phyloP scores from a whole-genome alignment of 179 eudicot species.

The Sideroxylon spinosum region DNA sequence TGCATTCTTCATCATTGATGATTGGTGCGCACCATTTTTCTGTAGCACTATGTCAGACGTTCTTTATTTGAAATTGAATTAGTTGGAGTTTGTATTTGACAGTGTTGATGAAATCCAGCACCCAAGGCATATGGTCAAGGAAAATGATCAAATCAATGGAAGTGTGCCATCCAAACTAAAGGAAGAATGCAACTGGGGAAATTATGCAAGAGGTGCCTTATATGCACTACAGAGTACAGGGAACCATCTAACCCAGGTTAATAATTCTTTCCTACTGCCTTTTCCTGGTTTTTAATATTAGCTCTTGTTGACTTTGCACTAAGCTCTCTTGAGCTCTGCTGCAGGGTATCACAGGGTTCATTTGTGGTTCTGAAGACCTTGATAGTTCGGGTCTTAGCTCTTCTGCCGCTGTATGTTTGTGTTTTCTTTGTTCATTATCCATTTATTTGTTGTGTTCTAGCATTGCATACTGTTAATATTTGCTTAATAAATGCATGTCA shows the following conservation, averaged over 20 bases:
- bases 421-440: background rate
- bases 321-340: background rate
- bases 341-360: slow-evolving; percentile 84
- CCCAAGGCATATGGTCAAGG: slow-evolving; percentile 33
- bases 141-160: slow-evolving; percentile 25
- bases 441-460: background rate
- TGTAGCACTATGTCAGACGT: background rate
- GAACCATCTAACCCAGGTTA: slow-evolving; percentile 38
- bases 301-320: background rate
- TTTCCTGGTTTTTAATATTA: background rate
- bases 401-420: slow-evolving; percentile 92
- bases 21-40: background rate
- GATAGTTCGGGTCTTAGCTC: slow-evolving; percentile 99
- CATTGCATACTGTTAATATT: too few relatives aligned
- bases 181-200: slow-evolving; percentile 81
- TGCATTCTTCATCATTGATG: background rate
- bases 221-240: slow-evolving; percentile 81
- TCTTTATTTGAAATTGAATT: background rate
- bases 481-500: background rate
- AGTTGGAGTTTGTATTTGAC: slow-evolving; percentile 13
- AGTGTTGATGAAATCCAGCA: slow-evolving; percentile 69
- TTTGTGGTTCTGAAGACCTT: slow-evolving; percentile 75
- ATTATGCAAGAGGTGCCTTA: slow-evolving; percentile 85
- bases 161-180: slow-evolving; percentile 34
- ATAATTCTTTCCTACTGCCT: background rate